Base-by-base conservation (phyloP, 1,284 basidiomycete genomes). In the Trametes polyzona region DNA sequence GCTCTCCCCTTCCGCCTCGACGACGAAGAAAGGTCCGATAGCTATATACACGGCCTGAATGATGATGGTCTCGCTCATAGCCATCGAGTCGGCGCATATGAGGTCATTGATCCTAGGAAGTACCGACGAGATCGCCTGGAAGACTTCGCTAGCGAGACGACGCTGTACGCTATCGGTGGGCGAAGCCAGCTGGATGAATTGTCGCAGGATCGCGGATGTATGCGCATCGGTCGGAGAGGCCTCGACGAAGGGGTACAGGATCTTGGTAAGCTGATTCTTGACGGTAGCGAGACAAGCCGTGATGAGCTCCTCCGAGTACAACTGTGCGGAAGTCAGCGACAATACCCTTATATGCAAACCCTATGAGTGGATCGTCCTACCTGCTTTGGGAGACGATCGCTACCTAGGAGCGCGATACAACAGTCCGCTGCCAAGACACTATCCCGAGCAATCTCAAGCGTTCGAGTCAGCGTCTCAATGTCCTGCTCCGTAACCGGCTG, bases 221-320 rank as follows among this genome's bases (percentile, higher is more conserved):
- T 63, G 61, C 1, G 47, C 21, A 24, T 63, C 61, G 10, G 80
- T 75, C 11, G 82, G 83, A 0, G 82, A 81, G 1, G 85, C 88
- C 68, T 98, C 94, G 5, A 96, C 84, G 64, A 96, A 92, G 0
- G 95, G 93, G 66, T 96, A 93, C 7, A 98, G 78, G 40, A 94
- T 79, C 68, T 86, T 85, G 0, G 84, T 85, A 23, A 98, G 82
- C 57, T 90, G 87, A 57, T 88, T 88, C 70, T 96, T 95, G 61
- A 95, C 78, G 0, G 87, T 79, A 35, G 76, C 78, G 8, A 98
- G 79, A 68, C 93, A 95, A 0, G 83, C 76, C 0, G 86, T 87
- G 55, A 98, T 89, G 12, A 95, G 77, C 69, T 98, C 96, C 70
- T 98, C 96, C 0, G 95, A 96, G 70, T 92, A 96, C 30, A 93